A percentile compares a stretch with the other conserved stretches of the same genome.
Evolutionary conservation across 257 asterid genomes (phyloP).

Genomic region (Mentha longifolia): DNA sequence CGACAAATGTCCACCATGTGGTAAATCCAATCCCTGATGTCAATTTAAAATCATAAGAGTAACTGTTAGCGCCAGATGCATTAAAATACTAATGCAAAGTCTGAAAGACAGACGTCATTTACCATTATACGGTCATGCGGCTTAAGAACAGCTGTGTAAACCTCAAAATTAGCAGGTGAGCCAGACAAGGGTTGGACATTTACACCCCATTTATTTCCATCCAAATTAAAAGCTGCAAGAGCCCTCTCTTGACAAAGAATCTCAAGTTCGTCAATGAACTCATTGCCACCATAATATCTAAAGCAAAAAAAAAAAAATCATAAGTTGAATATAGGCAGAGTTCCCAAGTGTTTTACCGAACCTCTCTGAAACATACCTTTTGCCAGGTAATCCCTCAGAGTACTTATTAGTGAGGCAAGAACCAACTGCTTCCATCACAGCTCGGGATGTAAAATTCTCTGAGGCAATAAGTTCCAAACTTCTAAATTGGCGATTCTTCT

Average conservation of each 20-base stretch:
- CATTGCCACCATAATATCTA: conserved; percentile 97
- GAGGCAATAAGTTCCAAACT: conserved; percentile 96
- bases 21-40: conserved; percentile 88
- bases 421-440: conserved; percentile 99
- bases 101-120: conserved; percentile 20
- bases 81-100: conserved; percentile 15
- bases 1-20: conserved; percentile 96
- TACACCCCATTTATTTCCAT: conserved; percentile 82
- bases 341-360: not conserved
- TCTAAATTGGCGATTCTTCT: conserved; percentile 88
- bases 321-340: not conserved
- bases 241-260: conserved; percentile 92
- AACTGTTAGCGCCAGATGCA: conserved; percentile 7
- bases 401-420: conserved; percentile 96
- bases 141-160: conserved; percentile 85
- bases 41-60: conserved; percentile 25
- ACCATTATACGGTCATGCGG: conserved; percentile 98
- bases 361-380: conserved; percentile 48
- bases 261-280: conserved; percentile 88
- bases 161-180: conserved; percentile 97
- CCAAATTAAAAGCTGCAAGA: conserved; percentile 83
- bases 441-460: conserved; percentile 93
- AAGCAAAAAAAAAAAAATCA: conserved; percentile 14
- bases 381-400: conserved; percentile 95
- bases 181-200: conserved; percentile 96